Percentiles rank a stretch among this genome's conserved stretches.
Evolutionary conservation across 2,329 filamentous ascomycete species (phyloP).

Genomic region (Juglanconis oblonga): DNA sequence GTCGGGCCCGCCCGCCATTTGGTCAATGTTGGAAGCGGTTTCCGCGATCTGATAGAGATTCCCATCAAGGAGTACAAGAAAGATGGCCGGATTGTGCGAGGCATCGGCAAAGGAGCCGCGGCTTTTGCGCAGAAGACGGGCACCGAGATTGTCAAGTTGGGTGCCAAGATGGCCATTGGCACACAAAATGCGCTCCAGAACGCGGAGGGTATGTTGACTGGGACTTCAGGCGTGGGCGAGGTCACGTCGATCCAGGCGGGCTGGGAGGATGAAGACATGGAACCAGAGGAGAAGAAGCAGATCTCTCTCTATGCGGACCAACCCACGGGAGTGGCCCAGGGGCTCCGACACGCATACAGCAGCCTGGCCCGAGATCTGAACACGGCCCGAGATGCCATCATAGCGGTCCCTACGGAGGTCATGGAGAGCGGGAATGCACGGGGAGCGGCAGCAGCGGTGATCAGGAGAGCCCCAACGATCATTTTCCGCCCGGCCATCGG

Average conservation of each 20-base stretch:
- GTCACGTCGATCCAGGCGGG: slow-evolving; percentile 16
- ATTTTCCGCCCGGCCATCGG: slow-evolving; percentile 89
- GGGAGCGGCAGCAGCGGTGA: slow-evolving; percentile 75
- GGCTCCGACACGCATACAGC: slow-evolving; percentile 76
- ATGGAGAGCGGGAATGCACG: slow-evolving; percentile 81
- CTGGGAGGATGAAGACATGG: slow-evolving; percentile 52
- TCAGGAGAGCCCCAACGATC: slow-evolving; percentile 84
- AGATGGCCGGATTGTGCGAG: slow-evolving; percentile 87
- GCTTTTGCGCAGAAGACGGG: slow-evolving; percentile 92
- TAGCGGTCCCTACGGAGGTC: slow-evolving; percentile 88
- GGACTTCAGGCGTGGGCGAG: slow-evolving; percentile 21
- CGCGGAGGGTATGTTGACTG: slow-evolving; percentile 73
- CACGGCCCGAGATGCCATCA: slow-evolving; percentile 83
- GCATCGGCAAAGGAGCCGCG: slow-evolving; percentile 84
- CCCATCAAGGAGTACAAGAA: slow-evolving; percentile 91
- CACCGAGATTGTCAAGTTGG: slow-evolving; percentile 88
- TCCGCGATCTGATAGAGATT: slow-evolving; percentile 82
- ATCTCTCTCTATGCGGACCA: slow-evolving; percentile 94
- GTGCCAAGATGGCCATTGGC: slow-evolving; percentile 90
- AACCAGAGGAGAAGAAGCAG: slow-evolving; percentile 70
- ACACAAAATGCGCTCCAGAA: slow-evolving; percentile 91
- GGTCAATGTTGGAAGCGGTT: slow-evolving; percentile 85
- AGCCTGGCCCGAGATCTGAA: slow-evolving; percentile 86
- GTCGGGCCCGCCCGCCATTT: slow-evolving; percentile 86
- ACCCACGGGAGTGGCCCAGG: slow-evolving; percentile 83